Percentiles rank a stretch among this genome's conserved stretches.
These are phyloP conservation scores for Calocera viscosa DNA, from an alignment of 768 basidiomycete species.

Conservation along the genomic window DNA sequence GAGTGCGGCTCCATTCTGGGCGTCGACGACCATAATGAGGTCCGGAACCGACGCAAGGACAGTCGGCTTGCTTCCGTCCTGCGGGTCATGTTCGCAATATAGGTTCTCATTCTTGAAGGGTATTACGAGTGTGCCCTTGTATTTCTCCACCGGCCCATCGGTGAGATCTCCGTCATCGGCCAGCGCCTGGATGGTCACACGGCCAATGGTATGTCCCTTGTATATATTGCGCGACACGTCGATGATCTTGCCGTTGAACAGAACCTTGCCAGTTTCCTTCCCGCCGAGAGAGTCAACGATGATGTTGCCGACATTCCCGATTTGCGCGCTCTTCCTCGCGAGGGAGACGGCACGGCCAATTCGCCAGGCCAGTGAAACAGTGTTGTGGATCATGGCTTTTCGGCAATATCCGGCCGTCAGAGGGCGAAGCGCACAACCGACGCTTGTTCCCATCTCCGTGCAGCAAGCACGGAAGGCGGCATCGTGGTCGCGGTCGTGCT, in stretches of 20 bases:
- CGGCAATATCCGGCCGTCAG: conserved; percentile 18
- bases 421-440: conserved; percentile 19
- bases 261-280: conserved; percentile 13
- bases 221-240: conserved; percentile 26
- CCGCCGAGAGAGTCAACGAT: conserved; percentile 13
- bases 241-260: conserved; percentile 23
- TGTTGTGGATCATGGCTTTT: conserved; percentile 20
- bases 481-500: conserved; percentile 19
- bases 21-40: conserved; percentile 23
- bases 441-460: conserved; percentile 23
- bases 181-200: neutral
- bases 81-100: conserved; percentile 7
- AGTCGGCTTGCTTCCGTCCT: neutral
- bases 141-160: neutral
- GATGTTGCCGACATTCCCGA: conserved; percentile 4
- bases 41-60: conserved; percentile 25
- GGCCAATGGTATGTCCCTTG: conserved; percentile 23
- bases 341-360: conserved; percentile 21
- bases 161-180: neutral
- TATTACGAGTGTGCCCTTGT: conserved; percentile 9
- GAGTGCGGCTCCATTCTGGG: conserved; percentile 20
- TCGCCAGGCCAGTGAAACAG: conserved; percentile 24
- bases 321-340: neutral
- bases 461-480: conserved; percentile 16
- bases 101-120: conserved; percentile 15